Conservation (phyloP, 352 stramenopile species). For the Pythium pyrilobum region DNA sequence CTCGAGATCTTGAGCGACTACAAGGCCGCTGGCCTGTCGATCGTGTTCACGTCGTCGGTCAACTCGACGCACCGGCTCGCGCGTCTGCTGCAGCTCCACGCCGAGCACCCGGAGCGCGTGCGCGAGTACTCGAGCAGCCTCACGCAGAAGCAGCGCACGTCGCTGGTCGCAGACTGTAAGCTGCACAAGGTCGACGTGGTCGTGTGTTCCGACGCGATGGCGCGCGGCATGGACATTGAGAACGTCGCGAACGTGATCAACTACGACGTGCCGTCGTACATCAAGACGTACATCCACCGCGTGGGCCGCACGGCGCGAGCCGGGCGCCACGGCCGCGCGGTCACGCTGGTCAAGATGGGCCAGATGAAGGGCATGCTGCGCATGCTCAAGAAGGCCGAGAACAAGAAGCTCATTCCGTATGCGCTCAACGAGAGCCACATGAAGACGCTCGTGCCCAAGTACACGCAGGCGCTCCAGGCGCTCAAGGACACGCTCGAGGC, state of each 20-base stretch:
- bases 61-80: conserved; percentile 96
- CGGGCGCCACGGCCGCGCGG: conserved; percentile 59
- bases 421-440: conserved; percentile 63
- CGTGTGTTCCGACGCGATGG: conserved; percentile 92
- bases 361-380: conserved; percentile 75
- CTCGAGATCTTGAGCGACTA: conserved; percentile 89
- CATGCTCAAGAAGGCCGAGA: conserved; percentile 84
- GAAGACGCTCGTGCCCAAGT: conserved; percentile 72
- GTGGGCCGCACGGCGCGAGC: conserved; percentile 80
- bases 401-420: conserved; percentile 66
- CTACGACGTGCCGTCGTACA: conserved; percentile 90
- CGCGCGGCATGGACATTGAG: conserved; percentile 92
- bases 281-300: conserved; percentile 91
- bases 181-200: conserved; percentile 60
- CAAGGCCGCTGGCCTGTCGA: conserved; percentile 58
- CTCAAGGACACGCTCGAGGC: conserved; percentile 78
- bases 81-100: conserved; percentile 90
- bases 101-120: conserved; percentile 43
- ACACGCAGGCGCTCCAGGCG: conserved; percentile 59
- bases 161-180: conserved; percentile 76
- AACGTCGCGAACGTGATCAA: conserved; percentile 92
- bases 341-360: conserved; percentile 81
- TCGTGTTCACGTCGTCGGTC: conserved; percentile 96
- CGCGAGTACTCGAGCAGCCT: conserved; percentile 80
- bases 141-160: conserved; percentile 74